Evolutionary conservation across 2,329 filamentous ascomycete species (phyloP).

Genomic region (Huntiella bhutanensis): DNA sequence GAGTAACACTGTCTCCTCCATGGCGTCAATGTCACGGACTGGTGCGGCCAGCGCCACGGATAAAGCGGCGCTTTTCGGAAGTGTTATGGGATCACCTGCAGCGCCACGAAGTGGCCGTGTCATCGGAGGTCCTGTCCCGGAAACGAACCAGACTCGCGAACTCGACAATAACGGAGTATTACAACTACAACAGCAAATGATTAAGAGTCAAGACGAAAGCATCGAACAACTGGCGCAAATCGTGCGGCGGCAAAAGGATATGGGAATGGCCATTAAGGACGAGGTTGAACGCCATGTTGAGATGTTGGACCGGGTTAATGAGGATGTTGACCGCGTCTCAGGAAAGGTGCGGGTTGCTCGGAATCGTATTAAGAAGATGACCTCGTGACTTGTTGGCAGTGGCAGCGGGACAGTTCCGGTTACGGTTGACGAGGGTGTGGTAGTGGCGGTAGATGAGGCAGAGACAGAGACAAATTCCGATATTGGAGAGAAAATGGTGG

Average conservation of each 20-base stretch:
- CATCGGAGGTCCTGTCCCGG: slow-evolving; percentile 50
- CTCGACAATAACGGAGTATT: slow-evolving; percentile 58
- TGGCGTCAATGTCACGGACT: slow-evolving; percentile 18
- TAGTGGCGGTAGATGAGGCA: not conserved
- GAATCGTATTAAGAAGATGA: slow-evolving; percentile 47
- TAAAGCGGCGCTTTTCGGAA: slow-evolving; percentile 30
- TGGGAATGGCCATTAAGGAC: slow-evolving; percentile 56
- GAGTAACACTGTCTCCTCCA: slow-evolving; percentile 32
- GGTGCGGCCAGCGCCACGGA: slow-evolving; percentile 29
- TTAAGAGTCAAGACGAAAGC: slow-evolving; percentile 56
- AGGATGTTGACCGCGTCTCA: slow-evolving; percentile 45
- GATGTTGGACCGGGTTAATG: slow-evolving; percentile 47
- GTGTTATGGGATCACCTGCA: slow-evolving; percentile 15
- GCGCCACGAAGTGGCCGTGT: slow-evolving; percentile 32
- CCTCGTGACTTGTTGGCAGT: slow-evolving; percentile 18
- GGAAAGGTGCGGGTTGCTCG: slow-evolving; percentile 59
- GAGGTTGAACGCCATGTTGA: slow-evolving; percentile 55
- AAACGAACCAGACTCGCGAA: slow-evolving; percentile 60
- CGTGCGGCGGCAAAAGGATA: slow-evolving; percentile 54
- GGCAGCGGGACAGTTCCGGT: slow-evolving; percentile 2
- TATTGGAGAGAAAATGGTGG: not conserved
- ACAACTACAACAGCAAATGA: slow-evolving; percentile 54
- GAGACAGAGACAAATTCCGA: not conserved
- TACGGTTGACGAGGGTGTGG: not conserved
- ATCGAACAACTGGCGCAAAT: slow-evolving; percentile 49